These are phyloP conservation scores for Mycosarcoma maydis DNA, from an alignment of 1,284 basidiomycete genomes.

Conservation along the genomic window DNA sequence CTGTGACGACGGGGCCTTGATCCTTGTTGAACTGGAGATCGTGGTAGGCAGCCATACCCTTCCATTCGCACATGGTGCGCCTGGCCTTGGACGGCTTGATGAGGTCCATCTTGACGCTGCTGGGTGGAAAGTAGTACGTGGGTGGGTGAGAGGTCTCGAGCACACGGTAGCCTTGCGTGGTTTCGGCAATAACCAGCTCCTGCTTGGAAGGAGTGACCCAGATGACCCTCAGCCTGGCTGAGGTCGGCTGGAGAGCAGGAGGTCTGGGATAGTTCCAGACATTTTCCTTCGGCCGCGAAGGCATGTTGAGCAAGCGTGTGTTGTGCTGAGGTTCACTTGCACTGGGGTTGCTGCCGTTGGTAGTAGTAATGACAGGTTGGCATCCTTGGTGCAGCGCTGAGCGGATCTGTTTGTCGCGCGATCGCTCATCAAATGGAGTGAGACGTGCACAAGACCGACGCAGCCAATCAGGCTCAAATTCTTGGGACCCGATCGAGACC, in stretches of 20 bases:
- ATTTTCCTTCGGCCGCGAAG: conserved; percentile 49
- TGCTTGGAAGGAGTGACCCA: conserved; percentile 53
- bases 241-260: conserved; percentile 54
- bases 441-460: background rate
- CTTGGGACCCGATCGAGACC: conserved; percentile 7
- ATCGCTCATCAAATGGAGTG: conserved; percentile 17
- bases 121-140: conserved; percentile 61
- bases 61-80: conserved; percentile 65
- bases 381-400: background rate
- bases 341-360: background rate
- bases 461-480: background rate
- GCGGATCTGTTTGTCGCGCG: background rate
- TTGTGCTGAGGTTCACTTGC: background rate
- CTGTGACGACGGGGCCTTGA: conserved; percentile 36
- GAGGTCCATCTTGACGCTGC: conserved; percentile 44
- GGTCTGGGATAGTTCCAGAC: conserved; percentile 65
- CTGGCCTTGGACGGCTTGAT: conserved; percentile 51
- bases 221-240: conserved; percentile 55
- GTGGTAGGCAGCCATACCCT: conserved; percentile 60
- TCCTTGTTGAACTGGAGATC: conserved; percentile 51
- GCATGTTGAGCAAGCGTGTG: conserved; percentile 17
- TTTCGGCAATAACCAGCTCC: conserved; percentile 59
- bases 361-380: background rate
- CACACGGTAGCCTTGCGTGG: conserved; percentile 58
- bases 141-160: conserved; percentile 64